Percentiles rank a stretch among this genome's conserved stretches.
phyloP scores from a whole-genome alignment of 2,329 filamentous ascomycete genomes.

The Aspergillus pseudoterreus region DNA sequence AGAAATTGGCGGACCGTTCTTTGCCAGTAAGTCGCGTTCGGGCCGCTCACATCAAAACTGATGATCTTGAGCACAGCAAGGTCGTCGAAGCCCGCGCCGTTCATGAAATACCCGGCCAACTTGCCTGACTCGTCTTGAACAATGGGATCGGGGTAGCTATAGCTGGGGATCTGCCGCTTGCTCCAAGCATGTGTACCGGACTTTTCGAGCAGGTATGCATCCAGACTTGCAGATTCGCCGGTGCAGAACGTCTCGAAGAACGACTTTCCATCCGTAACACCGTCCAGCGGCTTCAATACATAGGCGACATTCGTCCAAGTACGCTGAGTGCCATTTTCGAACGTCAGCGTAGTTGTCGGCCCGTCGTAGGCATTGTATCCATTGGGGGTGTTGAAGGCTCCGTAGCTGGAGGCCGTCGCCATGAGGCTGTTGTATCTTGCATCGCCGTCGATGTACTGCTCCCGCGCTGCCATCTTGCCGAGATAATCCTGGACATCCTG shows the following conservation, averaged over 20 bases:
- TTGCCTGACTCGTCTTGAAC: slow-evolving; percentile 31
- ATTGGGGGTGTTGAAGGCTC: slow-evolving; percentile 2
- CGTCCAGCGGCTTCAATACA: slow-evolving; percentile 23
- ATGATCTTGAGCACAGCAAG: slow-evolving; percentile 44
- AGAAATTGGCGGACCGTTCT: slow-evolving; percentile 45
- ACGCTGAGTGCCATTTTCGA: slow-evolving; percentile 26
- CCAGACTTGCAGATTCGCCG: slow-evolving; percentile 6
- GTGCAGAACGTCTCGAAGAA: slow-evolving; percentile 40
- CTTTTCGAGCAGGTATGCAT: background rate
- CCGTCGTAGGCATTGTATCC: slow-evolving; percentile 24
- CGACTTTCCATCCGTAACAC: slow-evolving; percentile 34
- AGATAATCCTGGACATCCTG: slow-evolving; percentile 26
- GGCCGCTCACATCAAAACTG: slow-evolving; percentile 30
- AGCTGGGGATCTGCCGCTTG: slow-evolving; percentile 10
- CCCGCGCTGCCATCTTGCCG: slow-evolving; percentile 15
- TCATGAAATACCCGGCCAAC: slow-evolving; percentile 45
- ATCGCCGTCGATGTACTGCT: slow-evolving; percentile 26
- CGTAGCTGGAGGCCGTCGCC: background rate
- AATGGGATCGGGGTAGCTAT: slow-evolving; percentile 37
- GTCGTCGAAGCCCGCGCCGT: slow-evolving; percentile 34
- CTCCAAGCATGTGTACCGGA: slow-evolving; percentile 11
- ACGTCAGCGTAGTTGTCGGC: slow-evolving; percentile 23
- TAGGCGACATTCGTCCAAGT: background rate
- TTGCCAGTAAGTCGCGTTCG: slow-evolving; percentile 30
- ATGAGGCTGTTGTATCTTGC: slow-evolving; percentile 32